Evolutionary conservation across 495 filamentous ascomycete genomes (phyloP).

Genomic region (Penicillium ochrochloron): DNA sequence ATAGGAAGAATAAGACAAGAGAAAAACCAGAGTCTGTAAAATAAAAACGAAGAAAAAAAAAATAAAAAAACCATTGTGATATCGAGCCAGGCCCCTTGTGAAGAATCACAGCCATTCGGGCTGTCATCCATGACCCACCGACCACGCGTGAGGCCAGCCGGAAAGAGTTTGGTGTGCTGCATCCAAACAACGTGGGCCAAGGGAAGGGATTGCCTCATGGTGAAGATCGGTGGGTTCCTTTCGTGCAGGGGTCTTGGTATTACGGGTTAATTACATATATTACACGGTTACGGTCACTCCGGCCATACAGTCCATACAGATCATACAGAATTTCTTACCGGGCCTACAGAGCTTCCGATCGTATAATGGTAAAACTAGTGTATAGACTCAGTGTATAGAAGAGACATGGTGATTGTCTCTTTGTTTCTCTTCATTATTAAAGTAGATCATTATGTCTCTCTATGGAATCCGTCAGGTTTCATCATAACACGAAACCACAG

Average conservation of each 20-base stretch:
- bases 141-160: constrained; percentile 44
- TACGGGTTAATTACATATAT: neutral
- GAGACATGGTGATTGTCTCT: neutral
- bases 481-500: neutral
- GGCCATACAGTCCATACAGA: neutral
- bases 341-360: neutral
- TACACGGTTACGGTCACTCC: neutral
- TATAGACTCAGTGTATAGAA: too few species aligned
- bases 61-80: constrained; percentile 22
- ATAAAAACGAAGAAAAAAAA: constrained; percentile 10
- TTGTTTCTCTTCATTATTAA: neutral
- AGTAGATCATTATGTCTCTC: neutral
- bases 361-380: too few species aligned
- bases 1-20: constrained; percentile 7
- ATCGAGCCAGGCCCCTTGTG: constrained; percentile 25
- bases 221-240: constrained; percentile 36
- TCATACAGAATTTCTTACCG: neutral
- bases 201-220: constrained; percentile 37
- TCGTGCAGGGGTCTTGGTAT: constrained; percentile 16
- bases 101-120: constrained; percentile 41
- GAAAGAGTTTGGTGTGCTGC: constrained; percentile 50
- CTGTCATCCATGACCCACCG: constrained; percentile 50
- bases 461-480: neutral
- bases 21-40: neutral
- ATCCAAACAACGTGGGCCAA: constrained; percentile 52